Evolutionary conservation across 768 basidiomycete genomes (phyloP), one percentile per base, ranked within the genome.

Genomic region (Coprinopsis strossmayeri): DNA sequence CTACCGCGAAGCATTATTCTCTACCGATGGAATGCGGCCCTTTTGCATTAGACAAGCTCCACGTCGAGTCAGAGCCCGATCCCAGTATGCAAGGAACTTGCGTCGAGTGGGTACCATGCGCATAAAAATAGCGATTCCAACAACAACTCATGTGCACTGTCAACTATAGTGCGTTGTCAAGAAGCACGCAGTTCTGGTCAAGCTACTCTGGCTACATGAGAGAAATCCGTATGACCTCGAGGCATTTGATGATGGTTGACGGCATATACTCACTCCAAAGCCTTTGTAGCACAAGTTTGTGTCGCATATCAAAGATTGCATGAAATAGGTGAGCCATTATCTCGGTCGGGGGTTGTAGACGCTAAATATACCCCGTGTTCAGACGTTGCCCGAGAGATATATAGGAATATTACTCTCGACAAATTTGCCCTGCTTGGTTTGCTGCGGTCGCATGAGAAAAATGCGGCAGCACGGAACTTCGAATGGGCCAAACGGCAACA

Each of bases 151-250:
- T 32, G 15, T 15, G 7, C 7, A n/a, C 32, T 17, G 18, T 47
- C 24, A 10, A n/a, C 35, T 45, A 12, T 55, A 89, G 87, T 48
- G 84, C 87, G 11, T 64, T 90, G 9, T 80, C 86, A 13, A 71
- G 86, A 42, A 89, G 87, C 59, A 78, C 87, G 5, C 87, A 90
- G 57, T 84, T 82, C 57, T 90, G 87, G 87, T 87, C 87, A 2
- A 87, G 84, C 49, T 89, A 88, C 62, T 90, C 87, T 2, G 87
- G 87, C 0, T 88, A 90, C 64, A 70, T 90, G 44, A 77, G 87
- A 37, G 86, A 89, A 71, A 72, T 86, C 49, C 78, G 87, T 85
- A 45, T 17, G 85, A 23, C 41, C 45, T n/a, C 32, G 45, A 45
- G 20, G 34, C 28, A 28, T 46, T 26, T 21, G 21, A n/a, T n/a